phyloP scores from a whole-genome alignment of 352 stramenopile species.

The Phytopythium cucurbitacearum region DNA sequence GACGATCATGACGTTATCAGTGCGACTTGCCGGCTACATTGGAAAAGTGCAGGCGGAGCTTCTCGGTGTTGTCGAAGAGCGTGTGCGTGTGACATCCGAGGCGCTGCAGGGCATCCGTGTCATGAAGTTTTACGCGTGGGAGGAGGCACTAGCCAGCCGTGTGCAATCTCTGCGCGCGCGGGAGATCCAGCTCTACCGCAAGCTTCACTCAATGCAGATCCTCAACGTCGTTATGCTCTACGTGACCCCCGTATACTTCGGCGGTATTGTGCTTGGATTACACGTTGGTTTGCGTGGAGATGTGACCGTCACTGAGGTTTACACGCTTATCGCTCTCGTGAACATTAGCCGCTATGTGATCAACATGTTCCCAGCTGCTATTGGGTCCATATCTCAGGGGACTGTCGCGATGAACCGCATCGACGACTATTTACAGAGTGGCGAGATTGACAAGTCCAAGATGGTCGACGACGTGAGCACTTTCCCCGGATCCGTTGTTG shows the following conservation, averaged over 20 bases:
- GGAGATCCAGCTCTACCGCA: slow-evolving; percentile 36
- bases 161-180: slow-evolving; percentile 34
- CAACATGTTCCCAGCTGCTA: slow-evolving; percentile 21
- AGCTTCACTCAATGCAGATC: slow-evolving; percentile 42
- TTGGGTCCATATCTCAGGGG: slow-evolving; percentile 22
- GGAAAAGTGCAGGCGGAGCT: slow-evolving; percentile 26
- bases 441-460: no score
- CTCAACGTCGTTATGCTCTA: slow-evolving; percentile 56
- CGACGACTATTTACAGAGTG: slow-evolving; percentile 22
- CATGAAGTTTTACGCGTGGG: slow-evolving; percentile 90
- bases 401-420: slow-evolving; percentile 19
- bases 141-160: slow-evolving; percentile 29
- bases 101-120: slow-evolving; percentile 88
- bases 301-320: slow-evolving; percentile 46
- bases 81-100: slow-evolving; percentile 93
- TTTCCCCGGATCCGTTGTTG: background rate
- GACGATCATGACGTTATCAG: slow-evolving; percentile 11
- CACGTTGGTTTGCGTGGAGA: no score
- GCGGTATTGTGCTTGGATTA: no score
- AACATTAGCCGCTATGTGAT: slow-evolving; percentile 24
- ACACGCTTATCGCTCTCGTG: slow-evolving; percentile 29
- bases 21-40: slow-evolving; percentile 18
- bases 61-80: slow-evolving; percentile 40
- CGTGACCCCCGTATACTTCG: slow-evolving; percentile 37
- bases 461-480: no score